Conservation (phyloP, 192 early-diverging fungal genomes). For the Helicostylum pulchrum region DNA sequence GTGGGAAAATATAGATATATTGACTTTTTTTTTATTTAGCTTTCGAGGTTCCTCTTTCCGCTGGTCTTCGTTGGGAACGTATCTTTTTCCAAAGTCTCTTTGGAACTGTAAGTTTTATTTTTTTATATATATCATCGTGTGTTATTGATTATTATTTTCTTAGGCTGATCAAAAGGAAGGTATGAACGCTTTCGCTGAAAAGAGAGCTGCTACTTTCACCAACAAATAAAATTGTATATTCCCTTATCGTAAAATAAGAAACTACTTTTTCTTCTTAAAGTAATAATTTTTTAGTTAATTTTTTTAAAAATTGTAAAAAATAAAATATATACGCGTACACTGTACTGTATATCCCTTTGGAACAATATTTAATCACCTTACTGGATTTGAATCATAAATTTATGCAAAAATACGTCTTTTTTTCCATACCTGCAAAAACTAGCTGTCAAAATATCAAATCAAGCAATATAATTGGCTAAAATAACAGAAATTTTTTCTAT, state of each 20-base stretch:
- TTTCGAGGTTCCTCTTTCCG: conserved; percentile 79
- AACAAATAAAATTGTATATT: conserved; percentile 63
- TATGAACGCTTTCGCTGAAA: conserved; percentile 91
- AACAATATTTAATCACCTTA: too few relatives aligned
- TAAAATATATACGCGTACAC: neutral
- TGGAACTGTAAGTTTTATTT: conserved; percentile 60
- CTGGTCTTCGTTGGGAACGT: conserved; percentile 90
- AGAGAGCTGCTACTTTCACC: conserved; percentile 83
- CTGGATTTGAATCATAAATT: too few relatives aligned
- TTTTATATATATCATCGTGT: too few relatives aligned
- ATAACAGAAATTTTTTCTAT: too few relatives aligned
- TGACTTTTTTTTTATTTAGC: conserved; percentile 45
- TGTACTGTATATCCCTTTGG: too few relatives aligned
- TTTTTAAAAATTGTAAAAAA: neutral
- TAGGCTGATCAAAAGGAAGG: conserved; percentile 94
- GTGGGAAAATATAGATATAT: neutral
- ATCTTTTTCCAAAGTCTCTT: conserved; percentile 92
- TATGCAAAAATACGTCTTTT: too few relatives aligned
- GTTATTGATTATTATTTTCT: conserved; percentile 13
- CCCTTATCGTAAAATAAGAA: neutral
- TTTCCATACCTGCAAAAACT: too few relatives aligned
- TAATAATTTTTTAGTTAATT: neutral
- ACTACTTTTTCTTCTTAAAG: neutral
- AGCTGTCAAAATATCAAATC: too few relatives aligned
- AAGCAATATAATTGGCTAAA: too few relatives aligned